A percentile compares a stretch with the other conserved stretches of the same genome.
Evolutionary conservation across 202 grass and related monocot species (phyloP).

Genomic region (Saccharum hybrid): DNA sequence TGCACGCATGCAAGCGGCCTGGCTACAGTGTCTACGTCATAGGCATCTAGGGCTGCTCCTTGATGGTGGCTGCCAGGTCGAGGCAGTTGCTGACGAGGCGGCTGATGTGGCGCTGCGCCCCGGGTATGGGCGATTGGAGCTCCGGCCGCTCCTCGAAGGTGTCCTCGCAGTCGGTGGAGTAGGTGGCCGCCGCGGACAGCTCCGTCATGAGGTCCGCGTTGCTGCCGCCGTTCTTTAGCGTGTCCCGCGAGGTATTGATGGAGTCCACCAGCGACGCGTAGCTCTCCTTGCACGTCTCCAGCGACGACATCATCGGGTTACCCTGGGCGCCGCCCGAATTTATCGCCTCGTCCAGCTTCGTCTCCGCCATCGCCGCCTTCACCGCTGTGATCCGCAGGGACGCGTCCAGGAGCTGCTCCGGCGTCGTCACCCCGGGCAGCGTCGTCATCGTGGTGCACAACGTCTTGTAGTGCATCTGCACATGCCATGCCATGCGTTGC

Average conservation of each 20-base stretch:
- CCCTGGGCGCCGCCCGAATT: conserved; percentile 22
- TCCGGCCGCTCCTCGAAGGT: conserved; percentile 61
- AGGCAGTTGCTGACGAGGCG: conserved; percentile 71
- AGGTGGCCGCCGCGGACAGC: conserved; percentile 61
- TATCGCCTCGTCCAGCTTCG: conserved; percentile 31
- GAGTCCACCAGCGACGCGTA: conserved; percentile 68
- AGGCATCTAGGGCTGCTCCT: conserved; percentile 31
- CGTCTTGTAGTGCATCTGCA: conserved; percentile 57
- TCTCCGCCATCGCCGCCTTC: conserved; percentile 48
- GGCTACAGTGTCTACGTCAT: no score
- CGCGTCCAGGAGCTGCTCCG: conserved; percentile 44
- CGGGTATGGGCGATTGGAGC: conserved; percentile 42
- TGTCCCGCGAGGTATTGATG: conserved; percentile 41
- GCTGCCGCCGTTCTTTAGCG: conserved; percentile 48
- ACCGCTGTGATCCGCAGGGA: conserved; percentile 39
- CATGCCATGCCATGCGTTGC: not conserved
- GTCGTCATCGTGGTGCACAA: conserved; percentile 55
- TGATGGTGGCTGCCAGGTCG: conserved; percentile 61
- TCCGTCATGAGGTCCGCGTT: conserved; percentile 59
- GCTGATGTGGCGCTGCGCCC: conserved; percentile 46
- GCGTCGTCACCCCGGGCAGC: conserved; percentile 51
- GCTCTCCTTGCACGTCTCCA: conserved; percentile 60
- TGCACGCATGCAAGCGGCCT: not conserved
- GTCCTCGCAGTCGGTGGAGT: conserved; percentile 61
- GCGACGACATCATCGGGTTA: conserved; percentile 36